Conservation (phyloP, 2,329 filamentous ascomycete genomes). For the Paracamarosporium sp. region DNA sequence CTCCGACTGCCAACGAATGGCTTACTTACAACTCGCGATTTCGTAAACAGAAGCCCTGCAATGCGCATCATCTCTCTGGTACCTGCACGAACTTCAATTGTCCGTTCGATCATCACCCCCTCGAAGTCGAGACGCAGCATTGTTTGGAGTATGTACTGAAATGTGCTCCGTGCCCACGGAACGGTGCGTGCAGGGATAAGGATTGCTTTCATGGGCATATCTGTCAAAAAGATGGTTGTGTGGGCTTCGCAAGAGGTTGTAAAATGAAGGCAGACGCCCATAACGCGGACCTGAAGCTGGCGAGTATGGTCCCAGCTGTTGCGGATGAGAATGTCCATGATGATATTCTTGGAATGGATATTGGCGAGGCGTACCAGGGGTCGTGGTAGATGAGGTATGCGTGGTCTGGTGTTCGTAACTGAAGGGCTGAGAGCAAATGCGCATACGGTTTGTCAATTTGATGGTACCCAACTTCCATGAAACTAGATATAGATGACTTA, state of each 20-base stretch:
- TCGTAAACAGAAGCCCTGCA: constrained; percentile 55
- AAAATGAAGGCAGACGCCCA: constrained; percentile 33
- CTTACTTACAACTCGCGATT: constrained; percentile 46
- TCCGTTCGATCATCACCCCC: constrained; percentile 55
- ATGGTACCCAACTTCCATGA: no score
- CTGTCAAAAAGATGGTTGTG: constrained; percentile 45
- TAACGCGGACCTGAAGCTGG: constrained; percentile 23
- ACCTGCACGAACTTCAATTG: constrained; percentile 46
- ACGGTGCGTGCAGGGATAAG: constrained; percentile 49
- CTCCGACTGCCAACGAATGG: constrained; percentile 47
- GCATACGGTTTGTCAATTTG: not conserved
- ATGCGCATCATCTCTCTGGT: constrained; percentile 54
- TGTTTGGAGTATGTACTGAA: constrained; percentile 55
- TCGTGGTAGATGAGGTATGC: not conserved
- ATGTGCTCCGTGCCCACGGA: constrained; percentile 51
- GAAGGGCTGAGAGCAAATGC: not conserved
- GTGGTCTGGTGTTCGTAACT: not conserved
- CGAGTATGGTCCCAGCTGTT: constrained; percentile 26
- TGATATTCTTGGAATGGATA: not conserved
- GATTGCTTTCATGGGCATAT: constrained; percentile 58
- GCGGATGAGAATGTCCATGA: not conserved
- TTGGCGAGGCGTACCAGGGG: not conserved
- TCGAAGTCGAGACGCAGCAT: constrained; percentile 48
- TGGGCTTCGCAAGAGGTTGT: constrained; percentile 26
- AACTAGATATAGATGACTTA: no score